Evolutionary conservation across 129 eudicot species (phyloP).

Genomic region (Arctium lappa): DNA sequence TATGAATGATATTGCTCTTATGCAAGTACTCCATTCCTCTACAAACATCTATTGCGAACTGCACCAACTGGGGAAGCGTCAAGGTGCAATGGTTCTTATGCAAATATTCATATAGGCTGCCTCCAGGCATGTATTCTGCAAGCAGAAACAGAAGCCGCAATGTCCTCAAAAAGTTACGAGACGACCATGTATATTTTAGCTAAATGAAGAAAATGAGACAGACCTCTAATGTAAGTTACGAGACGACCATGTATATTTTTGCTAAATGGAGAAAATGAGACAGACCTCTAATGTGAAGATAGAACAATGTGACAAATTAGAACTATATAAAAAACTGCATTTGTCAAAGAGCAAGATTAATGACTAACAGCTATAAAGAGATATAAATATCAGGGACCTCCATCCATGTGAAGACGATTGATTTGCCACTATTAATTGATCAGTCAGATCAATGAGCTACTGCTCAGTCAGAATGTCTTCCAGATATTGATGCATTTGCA

Average conservation of each 20-base stretch:
- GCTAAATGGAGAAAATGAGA: neutral
- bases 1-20: constrained; percentile 64
- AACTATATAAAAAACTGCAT: neutral
- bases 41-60: constrained; percentile 77
- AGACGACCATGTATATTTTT: neutral
- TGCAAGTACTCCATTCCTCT: constrained; percentile 97
- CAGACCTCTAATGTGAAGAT: neutral
- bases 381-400: neutral
- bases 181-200: neutral
- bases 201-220: neutral
- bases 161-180: constrained; percentile 1
- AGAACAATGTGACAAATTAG: neutral
- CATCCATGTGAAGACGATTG: neutral
- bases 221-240: neutral
- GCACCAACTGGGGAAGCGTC: constrained; percentile 63
- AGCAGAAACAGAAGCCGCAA: constrained; percentile 16
- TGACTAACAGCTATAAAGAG: neutral
- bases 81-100: constrained; percentile 50
- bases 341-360: neutral
- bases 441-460: no score
- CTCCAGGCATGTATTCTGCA: constrained; percentile 92
- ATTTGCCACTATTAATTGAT: no score
- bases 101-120: constrained; percentile 78
- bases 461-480: neutral
- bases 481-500: neutral